Evolutionary conservation across 2,329 filamentous ascomycete genomes (phyloP).

Genomic region (Cladosporium austrohemisphaericum): DNA sequence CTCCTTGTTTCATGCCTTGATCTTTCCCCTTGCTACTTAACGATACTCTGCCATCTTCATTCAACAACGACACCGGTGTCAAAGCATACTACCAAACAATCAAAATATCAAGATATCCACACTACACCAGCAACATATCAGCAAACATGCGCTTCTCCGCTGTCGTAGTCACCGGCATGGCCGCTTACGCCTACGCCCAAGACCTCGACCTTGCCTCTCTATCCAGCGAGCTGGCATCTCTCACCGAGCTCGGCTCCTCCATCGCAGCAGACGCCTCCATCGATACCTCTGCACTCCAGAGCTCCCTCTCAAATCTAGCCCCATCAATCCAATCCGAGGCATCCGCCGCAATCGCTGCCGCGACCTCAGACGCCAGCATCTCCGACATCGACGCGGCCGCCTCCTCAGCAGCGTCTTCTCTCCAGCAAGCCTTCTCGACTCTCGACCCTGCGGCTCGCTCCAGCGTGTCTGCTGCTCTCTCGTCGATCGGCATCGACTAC

Average conservation of each 20-base stretch:
- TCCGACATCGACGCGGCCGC: background rate
- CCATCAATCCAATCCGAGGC: background rate
- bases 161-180: background rate
- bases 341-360: background rate
- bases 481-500: background rate
- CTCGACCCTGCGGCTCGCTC: constrained; percentile 1
- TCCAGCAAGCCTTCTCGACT: background rate
- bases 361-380: background rate
- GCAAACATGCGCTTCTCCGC: background rate
- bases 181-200: background rate
- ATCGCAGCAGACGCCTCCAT: background rate
- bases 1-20: too few species aligned
- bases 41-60: background rate
- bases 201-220: background rate
- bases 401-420: background rate
- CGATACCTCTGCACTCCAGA: too few species aligned
- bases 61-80: too few species aligned
- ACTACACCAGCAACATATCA: background rate
- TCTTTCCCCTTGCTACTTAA: background rate
- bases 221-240: background rate
- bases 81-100: background rate
- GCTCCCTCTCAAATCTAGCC: too few species aligned
- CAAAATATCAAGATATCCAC: background rate
- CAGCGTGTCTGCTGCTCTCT: constrained; percentile 1
- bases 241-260: background rate